These are phyloP conservation scores for Botrytis tulipae DNA, from an alignment of 2,329 filamentous ascomycete genomes.

Conservation along the genomic window DNA sequence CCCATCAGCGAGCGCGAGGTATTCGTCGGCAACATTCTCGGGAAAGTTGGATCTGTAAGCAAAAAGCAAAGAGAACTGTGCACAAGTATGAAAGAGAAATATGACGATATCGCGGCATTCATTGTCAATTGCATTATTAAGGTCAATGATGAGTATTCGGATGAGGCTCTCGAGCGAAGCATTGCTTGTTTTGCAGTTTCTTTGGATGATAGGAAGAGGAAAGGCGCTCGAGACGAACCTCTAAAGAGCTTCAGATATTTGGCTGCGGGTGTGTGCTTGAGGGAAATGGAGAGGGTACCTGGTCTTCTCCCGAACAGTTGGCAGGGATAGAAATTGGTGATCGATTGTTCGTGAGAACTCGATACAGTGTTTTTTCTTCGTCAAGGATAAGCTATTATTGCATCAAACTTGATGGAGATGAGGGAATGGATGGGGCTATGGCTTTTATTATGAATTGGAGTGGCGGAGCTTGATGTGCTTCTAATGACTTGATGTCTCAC, in stretches of 20 bases:
- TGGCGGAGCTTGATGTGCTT: neutral
- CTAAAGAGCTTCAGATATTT: conserved; percentile 54
- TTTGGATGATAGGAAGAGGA: conserved; percentile 37
- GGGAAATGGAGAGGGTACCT: conserved; percentile 43
- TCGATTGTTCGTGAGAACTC: neutral
- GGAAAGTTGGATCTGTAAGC: conserved; percentile 44
- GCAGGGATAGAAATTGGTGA: neutral
- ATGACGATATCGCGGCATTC: conserved; percentile 43
- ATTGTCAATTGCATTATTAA: conserved; percentile 46
- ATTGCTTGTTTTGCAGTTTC: conserved; percentile 50
- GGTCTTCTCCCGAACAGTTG: conserved; percentile 9
- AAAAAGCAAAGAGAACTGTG: conserved; percentile 44
- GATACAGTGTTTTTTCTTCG: neutral
- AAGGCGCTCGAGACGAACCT: conserved; percentile 37
- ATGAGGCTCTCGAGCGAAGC: conserved; percentile 47
- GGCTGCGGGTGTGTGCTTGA: conserved; percentile 49
- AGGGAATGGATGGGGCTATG: too few relatives aligned
- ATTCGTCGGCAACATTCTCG: conserved; percentile 57
- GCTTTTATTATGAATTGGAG: neutral
- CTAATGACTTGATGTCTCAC: neutral
- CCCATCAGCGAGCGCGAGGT: conserved; percentile 52
- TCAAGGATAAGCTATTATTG: neutral
- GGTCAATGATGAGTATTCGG: conserved; percentile 39
- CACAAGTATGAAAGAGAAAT: conserved; percentile 44
- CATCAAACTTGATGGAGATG: neutral